Percentiles rank a stretch among this genome's conserved stretches.
Conservation (phyloP, 805 yeast genomes). For the Saccharomycopsis sp. region DNA sequence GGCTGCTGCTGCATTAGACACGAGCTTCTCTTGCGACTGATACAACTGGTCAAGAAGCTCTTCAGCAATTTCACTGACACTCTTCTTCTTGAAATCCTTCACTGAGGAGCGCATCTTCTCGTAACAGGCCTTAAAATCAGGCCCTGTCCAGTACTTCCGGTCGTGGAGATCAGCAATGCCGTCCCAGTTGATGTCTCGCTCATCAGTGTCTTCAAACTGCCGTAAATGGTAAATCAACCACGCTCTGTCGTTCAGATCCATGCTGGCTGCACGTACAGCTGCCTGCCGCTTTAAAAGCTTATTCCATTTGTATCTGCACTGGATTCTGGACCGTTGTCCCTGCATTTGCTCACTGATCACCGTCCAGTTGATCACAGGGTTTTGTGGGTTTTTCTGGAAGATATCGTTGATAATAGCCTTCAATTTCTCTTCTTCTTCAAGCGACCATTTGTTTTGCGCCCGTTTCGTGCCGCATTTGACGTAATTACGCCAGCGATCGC, state of each 20-base stretch:
- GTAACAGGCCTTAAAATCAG: conserved; percentile 56
- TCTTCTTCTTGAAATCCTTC: conserved; percentile 40
- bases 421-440: conserved; percentile 60
- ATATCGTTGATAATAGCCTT: conserved; percentile 48
- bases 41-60: conserved; percentile 22
- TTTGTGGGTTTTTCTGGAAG: conserved; percentile 32
- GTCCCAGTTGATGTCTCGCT: conserved; percentile 48
- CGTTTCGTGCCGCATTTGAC: conserved; percentile 83
- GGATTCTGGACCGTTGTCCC: conserved; percentile 84
- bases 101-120: conserved; percentile 50
- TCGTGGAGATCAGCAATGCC: conserved; percentile 42
- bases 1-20: not conserved
- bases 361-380: conserved; percentile 78
- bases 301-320: conserved; percentile 94
- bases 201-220: conserved; percentile 35
- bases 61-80: conserved; percentile 30
- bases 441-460: conserved; percentile 72
- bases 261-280: conserved; percentile 35
- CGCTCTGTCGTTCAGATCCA: conserved; percentile 41
- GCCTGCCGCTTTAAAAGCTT: conserved; percentile 63
- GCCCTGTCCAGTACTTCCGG: conserved; percentile 45
- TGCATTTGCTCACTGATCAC: conserved; percentile 83
- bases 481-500: conserved; percentile 95
- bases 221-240: conserved; percentile 45
- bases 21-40: not conserved